phyloP scores from a whole-genome alignment of 495 filamentous ascomycete genomes.

The Aspergillus taichungensis region DNA sequence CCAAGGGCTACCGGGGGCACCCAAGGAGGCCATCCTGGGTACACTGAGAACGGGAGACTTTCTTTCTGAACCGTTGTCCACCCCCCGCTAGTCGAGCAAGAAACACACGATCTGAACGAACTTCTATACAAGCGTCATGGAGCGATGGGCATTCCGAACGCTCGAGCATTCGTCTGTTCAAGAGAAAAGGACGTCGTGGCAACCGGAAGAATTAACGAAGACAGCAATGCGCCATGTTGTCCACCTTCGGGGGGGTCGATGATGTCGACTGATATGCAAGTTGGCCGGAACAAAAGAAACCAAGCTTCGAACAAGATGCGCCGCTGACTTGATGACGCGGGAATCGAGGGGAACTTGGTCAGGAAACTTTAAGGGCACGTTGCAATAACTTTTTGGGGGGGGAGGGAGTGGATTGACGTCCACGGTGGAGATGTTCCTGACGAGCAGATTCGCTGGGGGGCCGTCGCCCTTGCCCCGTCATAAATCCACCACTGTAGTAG shows the following conservation, averaged over 20 bases:
- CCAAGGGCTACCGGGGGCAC: slow-evolving; percentile 17
- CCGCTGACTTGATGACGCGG: too few species aligned
- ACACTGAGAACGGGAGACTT: background rate
- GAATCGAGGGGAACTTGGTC: too few species aligned
- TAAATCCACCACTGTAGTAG: too few species aligned
- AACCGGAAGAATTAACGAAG: slow-evolving; percentile 1
- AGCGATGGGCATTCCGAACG: too few species aligned
- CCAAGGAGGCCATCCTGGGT: slow-evolving; percentile 24
- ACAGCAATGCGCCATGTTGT: slow-evolving; percentile 9
- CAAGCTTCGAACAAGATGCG: too few species aligned
- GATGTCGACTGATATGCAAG: slow-evolving; percentile 3
- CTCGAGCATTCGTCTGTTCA: too few species aligned
- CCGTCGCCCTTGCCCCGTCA: too few species aligned
- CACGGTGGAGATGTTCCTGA: slow-evolving; percentile 1
- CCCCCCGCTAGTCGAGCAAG: too few species aligned
- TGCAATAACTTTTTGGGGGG: slow-evolving; percentile 3
- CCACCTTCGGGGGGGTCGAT: background rate
- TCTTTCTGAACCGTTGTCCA: background rate
- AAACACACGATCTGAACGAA: too few species aligned
- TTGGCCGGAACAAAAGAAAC: too few species aligned
- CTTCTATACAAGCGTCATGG: too few species aligned
- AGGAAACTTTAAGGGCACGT: background rate
- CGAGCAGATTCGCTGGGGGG: too few species aligned
- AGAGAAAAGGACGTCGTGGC: background rate
- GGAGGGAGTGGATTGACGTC: slow-evolving; percentile 11